Evolutionary conservation across 495 filamentous ascomycete genomes (phyloP).

Genomic region (Podospora pseudoanserina): DNA sequence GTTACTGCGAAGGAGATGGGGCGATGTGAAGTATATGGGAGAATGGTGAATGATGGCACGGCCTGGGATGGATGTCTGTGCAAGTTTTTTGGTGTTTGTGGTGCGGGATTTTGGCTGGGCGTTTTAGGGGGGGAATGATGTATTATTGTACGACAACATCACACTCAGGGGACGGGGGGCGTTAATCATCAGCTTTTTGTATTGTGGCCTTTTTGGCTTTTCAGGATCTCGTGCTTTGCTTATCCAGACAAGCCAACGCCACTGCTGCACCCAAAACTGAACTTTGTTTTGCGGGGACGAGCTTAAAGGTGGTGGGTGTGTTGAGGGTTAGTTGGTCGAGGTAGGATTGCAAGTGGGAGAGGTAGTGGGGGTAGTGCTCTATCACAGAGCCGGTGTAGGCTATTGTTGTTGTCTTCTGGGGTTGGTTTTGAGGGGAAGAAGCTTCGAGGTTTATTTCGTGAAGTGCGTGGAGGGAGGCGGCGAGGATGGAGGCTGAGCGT

Average conservation of each 20-base stretch:
- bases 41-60: not conserved
- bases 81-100: too few species aligned
- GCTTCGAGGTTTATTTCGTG: constrained; percentile 54
- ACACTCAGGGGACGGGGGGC: too few species aligned
- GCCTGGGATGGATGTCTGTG: not conserved
- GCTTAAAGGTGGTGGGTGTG: constrained; percentile 33
- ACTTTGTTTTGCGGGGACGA: constrained; percentile 58
- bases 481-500: constrained; percentile 61
- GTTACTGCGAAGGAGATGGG: too few species aligned
- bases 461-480: constrained; percentile 58
- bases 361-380: constrained; percentile 60
- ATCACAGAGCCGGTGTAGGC: constrained; percentile 64
- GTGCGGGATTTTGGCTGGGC: too few species aligned
- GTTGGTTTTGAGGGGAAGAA: not conserved
- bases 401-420: constrained; percentile 38
- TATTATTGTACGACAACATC: too few species aligned
- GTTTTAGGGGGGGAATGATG: too few species aligned
- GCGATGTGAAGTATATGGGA: not conserved
- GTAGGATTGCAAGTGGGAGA: constrained; percentile 45
- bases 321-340: constrained; percentile 45
- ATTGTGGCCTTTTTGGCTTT: not conserved
- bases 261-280: constrained; percentile 62
- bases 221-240: not conserved
- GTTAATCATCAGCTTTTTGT: not conserved
- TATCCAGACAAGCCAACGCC: constrained; percentile 47